These are phyloP conservation scores for Sporothrix pseudoabietina DNA, from an alignment of 2,329 filamentous ascomycete species.

Conservation along the genomic window DNA sequence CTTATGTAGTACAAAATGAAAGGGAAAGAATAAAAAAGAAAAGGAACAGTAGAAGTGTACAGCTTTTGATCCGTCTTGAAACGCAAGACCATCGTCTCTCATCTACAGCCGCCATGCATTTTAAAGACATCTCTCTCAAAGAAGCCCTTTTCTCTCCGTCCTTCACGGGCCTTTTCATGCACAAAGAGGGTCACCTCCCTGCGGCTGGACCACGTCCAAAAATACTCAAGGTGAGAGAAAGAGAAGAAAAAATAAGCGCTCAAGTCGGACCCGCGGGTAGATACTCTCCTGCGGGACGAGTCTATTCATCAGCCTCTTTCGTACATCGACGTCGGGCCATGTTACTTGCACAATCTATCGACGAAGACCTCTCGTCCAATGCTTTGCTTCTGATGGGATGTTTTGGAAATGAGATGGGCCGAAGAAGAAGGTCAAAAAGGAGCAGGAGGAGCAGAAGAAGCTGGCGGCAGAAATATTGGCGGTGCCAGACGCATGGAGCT, in stretches of 20 bases:
- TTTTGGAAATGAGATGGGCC: conserved; percentile 9
- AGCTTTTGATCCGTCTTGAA: not conserved
- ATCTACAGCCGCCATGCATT: not conserved
- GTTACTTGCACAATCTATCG: not conserved
- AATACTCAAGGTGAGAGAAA: not conserved
- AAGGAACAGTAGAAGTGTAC: not conserved
- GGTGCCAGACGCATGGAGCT: not conserved
- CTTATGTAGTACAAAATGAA: conserved; percentile 3
- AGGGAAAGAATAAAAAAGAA: not conserved
- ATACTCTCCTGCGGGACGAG: not conserved
- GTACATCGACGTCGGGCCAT: not conserved
- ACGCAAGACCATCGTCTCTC: not conserved
- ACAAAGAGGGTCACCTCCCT: conserved; percentile 22
- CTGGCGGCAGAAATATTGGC: not conserved
- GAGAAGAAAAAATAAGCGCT: not conserved
- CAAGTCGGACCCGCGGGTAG: conserved; percentile 1
- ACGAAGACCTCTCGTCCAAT: not conserved
- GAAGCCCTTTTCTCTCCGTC: not conserved
- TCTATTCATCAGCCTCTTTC: not conserved
- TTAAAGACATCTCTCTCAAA: not conserved
- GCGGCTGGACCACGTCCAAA: conserved; percentile 2
- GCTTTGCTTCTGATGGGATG: not conserved
- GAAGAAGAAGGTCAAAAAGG: not conserved
- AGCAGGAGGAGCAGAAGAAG: not conserved
- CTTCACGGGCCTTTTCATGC: not conserved